A percentile compares a stretch with the other conserved stretches of the same genome.
Conservation (phyloP, 805 yeast species). For the Suhomyces sp. region DNA sequence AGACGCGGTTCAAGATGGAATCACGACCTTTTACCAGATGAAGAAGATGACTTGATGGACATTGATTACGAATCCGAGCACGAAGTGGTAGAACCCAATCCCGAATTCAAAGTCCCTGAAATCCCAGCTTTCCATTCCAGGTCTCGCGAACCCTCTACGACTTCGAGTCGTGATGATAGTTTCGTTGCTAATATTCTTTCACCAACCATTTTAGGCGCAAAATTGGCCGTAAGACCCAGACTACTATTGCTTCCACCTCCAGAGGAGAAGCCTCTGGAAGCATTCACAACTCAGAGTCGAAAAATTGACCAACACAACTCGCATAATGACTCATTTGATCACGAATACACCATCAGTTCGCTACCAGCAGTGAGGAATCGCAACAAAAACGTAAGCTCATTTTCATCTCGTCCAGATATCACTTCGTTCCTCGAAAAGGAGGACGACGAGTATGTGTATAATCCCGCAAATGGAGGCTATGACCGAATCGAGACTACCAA, state of each 20-base stretch:
- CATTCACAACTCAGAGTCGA: neutral
- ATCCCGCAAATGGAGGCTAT: slow-evolving; percentile 11
- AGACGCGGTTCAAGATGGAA: neutral
- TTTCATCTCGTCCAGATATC: slow-evolving; percentile 9
- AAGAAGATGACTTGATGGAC: slow-evolving; percentile 18
- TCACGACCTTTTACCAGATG: slow-evolving; percentile 2
- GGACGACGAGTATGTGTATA: slow-evolving; percentile 13
- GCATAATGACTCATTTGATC: neutral
- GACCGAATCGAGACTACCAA: neutral
- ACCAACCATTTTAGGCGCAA: slow-evolving; percentile 44
- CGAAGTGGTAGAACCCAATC: neutral
- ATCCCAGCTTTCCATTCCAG: too few relatives aligned
- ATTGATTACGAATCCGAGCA: slow-evolving; percentile 10
- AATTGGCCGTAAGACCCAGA: slow-evolving; percentile 32
- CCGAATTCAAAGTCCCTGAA: neutral
- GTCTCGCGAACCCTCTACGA: neutral
- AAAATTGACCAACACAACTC: neutral
- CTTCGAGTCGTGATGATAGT: slow-evolving; percentile 7
- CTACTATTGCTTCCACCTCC: slow-evolving; percentile 3
- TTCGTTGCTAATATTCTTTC: slow-evolving; percentile 23
- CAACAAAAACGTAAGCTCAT: slow-evolving; percentile 15
- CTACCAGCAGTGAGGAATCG: neutral
- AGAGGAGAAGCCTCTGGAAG: too few relatives aligned
- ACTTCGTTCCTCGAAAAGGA: slow-evolving; percentile 8
- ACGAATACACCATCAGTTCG: slow-evolving; percentile 4